phyloP scores from a whole-genome alignment of 164 flowering plant genomes.

The Vitis amurensis region DNA sequence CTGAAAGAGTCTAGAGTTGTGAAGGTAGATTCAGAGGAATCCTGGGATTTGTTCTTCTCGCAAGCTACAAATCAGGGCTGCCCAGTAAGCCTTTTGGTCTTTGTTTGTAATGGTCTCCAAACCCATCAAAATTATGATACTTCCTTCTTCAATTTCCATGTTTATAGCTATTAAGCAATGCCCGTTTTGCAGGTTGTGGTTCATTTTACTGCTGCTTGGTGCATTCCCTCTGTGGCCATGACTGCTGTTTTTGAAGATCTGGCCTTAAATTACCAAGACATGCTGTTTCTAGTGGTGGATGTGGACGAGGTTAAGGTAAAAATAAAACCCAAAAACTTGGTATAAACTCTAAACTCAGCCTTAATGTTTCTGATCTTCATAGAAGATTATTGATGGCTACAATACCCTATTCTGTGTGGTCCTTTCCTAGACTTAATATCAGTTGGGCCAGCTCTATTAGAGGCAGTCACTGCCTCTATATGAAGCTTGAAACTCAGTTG shows the following conservation, averaged over 20 bases:
- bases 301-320: constrained; percentile 28
- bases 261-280: constrained; percentile 17
- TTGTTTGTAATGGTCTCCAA: neutral
- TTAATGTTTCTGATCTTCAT: too few relatives aligned
- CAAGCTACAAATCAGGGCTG: constrained; percentile 14
- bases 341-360: too few relatives aligned
- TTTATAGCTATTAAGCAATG: neutral
- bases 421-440: too few relatives aligned
- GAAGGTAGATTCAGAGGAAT: constrained; percentile 19
- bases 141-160: too few relatives aligned
- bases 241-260: constrained; percentile 20
- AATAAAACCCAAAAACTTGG: too few relatives aligned
- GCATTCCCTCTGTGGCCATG: constrained; percentile 29
- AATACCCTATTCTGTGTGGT: too few relatives aligned
- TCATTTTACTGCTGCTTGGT: constrained; percentile 26
- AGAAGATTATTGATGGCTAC: too few relatives aligned
- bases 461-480: too few relatives aligned
- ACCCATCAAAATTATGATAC: too few relatives aligned
- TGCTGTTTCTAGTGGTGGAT: constrained; percentile 28
- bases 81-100: constrained; percentile 12
- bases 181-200: constrained; percentile 16
- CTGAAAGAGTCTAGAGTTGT: constrained; percentile 19
- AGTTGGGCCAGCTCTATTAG: too few relatives aligned
- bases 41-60: constrained; percentile 19
- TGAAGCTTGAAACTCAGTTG: too few relatives aligned